Evolutionary conservation across 345 rosid species (phyloP).

Genomic region (Hibiscus syriacus): DNA sequence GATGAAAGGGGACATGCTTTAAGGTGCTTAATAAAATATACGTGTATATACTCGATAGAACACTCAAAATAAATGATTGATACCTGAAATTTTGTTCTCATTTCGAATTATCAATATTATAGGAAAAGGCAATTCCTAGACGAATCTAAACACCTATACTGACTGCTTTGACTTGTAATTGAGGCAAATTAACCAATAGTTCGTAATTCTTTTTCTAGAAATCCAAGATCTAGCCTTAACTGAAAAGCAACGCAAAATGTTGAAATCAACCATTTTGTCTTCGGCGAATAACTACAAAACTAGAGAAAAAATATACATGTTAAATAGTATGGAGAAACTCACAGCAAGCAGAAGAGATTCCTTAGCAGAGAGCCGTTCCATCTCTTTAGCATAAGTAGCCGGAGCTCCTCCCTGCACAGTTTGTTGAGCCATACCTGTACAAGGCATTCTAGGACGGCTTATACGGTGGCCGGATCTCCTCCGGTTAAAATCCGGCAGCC

Average conservation of each 20-base stretch:
- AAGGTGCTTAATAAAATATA: conserved; percentile 5
- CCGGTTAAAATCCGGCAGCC: conserved; percentile 15
- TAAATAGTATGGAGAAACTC: no score
- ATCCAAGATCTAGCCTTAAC: neutral
- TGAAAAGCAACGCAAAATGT: neutral
- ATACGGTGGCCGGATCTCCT: conserved; percentile 9
- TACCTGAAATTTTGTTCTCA: neutral
- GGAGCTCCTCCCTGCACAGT: conserved; percentile 65
- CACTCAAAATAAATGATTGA: neutral
- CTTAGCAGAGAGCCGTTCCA: conserved; percentile 97
- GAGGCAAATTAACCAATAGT: neutral
- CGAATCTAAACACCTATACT: neutral
- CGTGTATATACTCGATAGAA: neutral
- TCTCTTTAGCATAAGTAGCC: conserved; percentile 77
- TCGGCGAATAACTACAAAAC: neutral
- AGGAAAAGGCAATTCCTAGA: neutral
- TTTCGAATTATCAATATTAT: neutral
- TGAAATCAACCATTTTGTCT: no score
- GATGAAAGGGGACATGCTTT: neutral
- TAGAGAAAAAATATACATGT: no score
- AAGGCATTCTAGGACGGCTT: conserved; percentile 10
- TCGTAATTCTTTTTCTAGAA: neutral
- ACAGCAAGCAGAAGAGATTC: conserved; percentile 93
- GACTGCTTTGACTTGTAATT: neutral
- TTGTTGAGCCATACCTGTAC: conserved; percentile 62